Percentiles rank a stretch among this genome's conserved stretches.
These are phyloP conservation scores for Neophaeococcomyces mojaviensis DNA, from an alignment of 2,329 filamentous ascomycete genomes.

Conservation along the genomic window DNA sequence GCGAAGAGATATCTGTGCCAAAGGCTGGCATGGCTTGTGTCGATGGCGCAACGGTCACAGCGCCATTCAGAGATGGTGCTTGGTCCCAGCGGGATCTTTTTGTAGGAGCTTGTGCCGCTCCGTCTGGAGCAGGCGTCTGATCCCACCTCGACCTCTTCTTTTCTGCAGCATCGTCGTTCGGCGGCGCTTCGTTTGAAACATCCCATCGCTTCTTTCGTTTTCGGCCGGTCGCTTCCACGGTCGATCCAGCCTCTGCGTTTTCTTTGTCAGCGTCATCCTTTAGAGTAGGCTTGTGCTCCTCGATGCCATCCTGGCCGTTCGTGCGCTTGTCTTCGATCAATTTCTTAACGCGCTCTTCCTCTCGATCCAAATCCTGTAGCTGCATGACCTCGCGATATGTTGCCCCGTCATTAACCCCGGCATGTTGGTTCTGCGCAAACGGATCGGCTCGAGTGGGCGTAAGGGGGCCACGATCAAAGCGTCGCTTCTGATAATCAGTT, in stretches of 20 bases:
- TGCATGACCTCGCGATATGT: constrained; percentile 91
- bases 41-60: constrained; percentile 69
- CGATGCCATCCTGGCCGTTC: constrained; percentile 50
- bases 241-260: constrained; percentile 61
- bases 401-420: constrained; percentile 54
- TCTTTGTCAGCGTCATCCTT: constrained; percentile 62
- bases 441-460: constrained; percentile 81
- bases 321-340: constrained; percentile 69
- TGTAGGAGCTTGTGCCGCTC: constrained; percentile 51
- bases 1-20: constrained; percentile 70
- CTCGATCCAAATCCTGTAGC: constrained; percentile 78
- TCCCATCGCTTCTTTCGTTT: constrained; percentile 98
- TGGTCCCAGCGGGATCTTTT: constrained; percentile 88
- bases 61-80: constrained; percentile 63
- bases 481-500: constrained; percentile 94
- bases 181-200: constrained; percentile 53
- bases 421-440: constrained; percentile 68
- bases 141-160: constrained; percentile 82
- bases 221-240: constrained; percentile 56
- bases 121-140: constrained; percentile 59
- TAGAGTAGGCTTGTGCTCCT: constrained; percentile 66
- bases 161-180: constrained; percentile 46
- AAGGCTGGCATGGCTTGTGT: constrained; percentile 54
- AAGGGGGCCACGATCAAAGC: constrained; percentile 72
- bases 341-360: constrained; percentile 78